Conservation (phyloP, 176 grass and related monocot genomes). For the Poa annua region DNA sequence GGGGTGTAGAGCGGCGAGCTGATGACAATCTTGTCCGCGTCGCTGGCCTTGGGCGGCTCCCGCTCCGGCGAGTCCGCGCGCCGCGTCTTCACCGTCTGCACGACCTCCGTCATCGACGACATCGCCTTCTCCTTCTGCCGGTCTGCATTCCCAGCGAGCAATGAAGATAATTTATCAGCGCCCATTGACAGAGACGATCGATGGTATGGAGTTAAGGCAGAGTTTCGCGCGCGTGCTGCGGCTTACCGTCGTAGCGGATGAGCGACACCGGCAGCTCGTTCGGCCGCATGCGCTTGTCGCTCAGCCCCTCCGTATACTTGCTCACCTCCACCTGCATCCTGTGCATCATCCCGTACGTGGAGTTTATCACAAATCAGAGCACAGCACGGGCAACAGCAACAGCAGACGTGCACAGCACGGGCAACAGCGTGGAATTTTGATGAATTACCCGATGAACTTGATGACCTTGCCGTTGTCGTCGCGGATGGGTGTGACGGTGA, state of each 20-base stretch:
- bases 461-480: constrained; percentile 82
- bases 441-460: constrained; percentile 83
- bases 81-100: constrained; percentile 84
- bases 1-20: constrained; percentile 39
- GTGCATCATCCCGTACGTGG: background rate
- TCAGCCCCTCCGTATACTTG: constrained; percentile 97
- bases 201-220: background rate
- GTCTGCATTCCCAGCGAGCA: constrained; percentile 39
- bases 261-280: constrained; percentile 96
- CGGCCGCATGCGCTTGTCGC: constrained; percentile 83
- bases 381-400: background rate
- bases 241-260: constrained; percentile 90
- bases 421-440: too few species aligned
- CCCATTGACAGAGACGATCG: background rate
- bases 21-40: constrained; percentile 44
- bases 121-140: constrained; percentile 93
- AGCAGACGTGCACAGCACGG: background rate
- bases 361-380: background rate
- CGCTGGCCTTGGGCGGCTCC: constrained; percentile 34
- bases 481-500: constrained; percentile 86
- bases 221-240: background rate
- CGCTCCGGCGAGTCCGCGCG: constrained; percentile 53
- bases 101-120: constrained; percentile 88
- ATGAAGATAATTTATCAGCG: background rate
- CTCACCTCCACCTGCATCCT: constrained; percentile 99